Base-by-base conservation (phyloP, 1,284 basidiomycete species). In the Amylostereum chailletii region DNA sequence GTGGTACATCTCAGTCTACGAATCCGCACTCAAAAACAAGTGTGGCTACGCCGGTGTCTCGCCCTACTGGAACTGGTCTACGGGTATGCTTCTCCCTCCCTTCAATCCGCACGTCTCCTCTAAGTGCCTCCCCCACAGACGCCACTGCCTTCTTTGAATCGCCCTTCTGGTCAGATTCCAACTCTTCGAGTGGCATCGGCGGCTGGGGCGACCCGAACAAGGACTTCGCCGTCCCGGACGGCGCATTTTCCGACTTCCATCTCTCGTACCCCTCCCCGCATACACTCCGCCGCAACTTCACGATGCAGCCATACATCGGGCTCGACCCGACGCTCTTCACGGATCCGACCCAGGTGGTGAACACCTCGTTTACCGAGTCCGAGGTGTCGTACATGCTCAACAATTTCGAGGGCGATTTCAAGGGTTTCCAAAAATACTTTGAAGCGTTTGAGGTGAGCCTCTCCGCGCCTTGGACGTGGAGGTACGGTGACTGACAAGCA, bases 41-140 rank as follows among this genome's bases (percentile, higher is more conserved):
- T 71, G 70, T 51, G 61, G 62, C 5, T 71, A 62, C 55, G 59
- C 30, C 0, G 68, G 68, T 4, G 55, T 57, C 1, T 57, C 58
- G 4, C 70, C 69, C 0, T 71, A 71, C 53, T 71, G 70, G 70
- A 50, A 71, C 50, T 70, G 70, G 70, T 61, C 60, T 7, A 50
- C 58, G 30, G 69, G 69, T 68, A 4, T 8, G 30, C 29, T 5
- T 31, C 6, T 29, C 45, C 7, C 19, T 19, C 19, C 19, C 8
- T 7, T 32, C 9, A 26, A 8, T 43, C 41, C 29, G 2, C 8
- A 6, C 68, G 29, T 11, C 29, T 40, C 5, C 9, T 32, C 10
- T 31, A 6, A 41, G 40, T 34, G 46, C 33, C 29, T 65, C 69
- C n/a, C 29, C 3, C n/a, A 6, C 47, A 69, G 67, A 70, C 50